These are phyloP conservation scores for Cyberlindnera mrakii DNA, from an alignment of 805 yeast species.

Conservation along the genomic window DNA sequence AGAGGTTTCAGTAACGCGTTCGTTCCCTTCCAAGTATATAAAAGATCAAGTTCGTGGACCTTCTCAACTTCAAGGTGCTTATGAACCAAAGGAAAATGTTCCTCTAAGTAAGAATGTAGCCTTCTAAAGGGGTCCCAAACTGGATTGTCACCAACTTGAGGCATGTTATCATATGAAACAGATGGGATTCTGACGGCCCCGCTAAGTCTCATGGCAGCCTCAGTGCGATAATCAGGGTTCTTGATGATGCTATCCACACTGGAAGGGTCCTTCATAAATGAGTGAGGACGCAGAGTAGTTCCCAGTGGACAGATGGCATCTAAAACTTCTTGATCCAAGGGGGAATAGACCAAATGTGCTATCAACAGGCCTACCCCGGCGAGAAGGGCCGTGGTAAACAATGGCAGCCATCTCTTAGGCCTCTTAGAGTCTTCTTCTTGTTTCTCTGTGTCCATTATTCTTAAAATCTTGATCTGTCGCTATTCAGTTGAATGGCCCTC, in stretches of 20 bases:
- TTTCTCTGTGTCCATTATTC: no score
- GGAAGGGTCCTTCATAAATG: constrained; percentile 20
- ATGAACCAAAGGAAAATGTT: constrained; percentile 52
- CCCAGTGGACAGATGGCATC: constrained; percentile 9
- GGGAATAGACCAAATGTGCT: not conserved
- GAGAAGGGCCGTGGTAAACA: not conserved
- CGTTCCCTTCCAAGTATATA: constrained; percentile 61
- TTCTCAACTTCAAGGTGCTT: constrained; percentile 42
- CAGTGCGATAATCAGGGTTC: constrained; percentile 27
- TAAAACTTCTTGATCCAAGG: constrained; percentile 4
- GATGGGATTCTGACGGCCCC: constrained; percentile 65
- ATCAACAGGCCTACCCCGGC: not conserved
- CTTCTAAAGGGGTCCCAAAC: constrained; percentile 30
- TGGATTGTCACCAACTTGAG: constrained; percentile 25
- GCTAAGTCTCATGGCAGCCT: constrained; percentile 37
- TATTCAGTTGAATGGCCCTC: no score
- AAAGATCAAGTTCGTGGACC: constrained; percentile 59
- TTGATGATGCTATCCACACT: constrained; percentile 28
- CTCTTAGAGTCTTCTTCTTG: not conserved
- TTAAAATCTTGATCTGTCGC: no score
- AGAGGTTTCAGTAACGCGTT: constrained; percentile 49
- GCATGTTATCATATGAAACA: constrained; percentile 49
- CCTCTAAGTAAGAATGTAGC: constrained; percentile 44
- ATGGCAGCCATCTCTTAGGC: not conserved
- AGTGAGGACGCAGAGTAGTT: constrained; percentile 13